Evolutionary conservation across 2,329 filamentous ascomycete genomes (phyloP).

Genomic region (Aspergillus ochraceoroseus): DNA sequence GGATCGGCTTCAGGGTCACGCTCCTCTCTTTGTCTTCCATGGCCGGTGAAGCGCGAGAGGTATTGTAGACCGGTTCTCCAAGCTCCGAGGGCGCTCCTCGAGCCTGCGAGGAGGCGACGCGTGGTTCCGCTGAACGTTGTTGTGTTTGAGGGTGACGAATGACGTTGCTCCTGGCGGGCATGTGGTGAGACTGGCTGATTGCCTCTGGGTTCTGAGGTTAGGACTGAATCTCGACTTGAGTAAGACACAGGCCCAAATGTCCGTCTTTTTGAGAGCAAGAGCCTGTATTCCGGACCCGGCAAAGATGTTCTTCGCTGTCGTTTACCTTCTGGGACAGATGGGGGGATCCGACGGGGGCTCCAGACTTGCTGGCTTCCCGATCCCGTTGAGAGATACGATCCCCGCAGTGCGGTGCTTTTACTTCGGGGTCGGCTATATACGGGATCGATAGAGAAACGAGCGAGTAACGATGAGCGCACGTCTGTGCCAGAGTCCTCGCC

Average conservation of each 20-base stretch:
- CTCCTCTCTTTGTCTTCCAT: not conserved
- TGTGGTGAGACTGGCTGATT: slow-evolving; percentile 1
- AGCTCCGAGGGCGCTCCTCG: slow-evolving; percentile 26
- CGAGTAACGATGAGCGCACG: slow-evolving; percentile 13
- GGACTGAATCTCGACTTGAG: slow-evolving; percentile 23
- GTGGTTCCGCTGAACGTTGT: not conserved
- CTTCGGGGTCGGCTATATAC: slow-evolving; percentile 23
- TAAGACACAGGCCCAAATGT: slow-evolving; percentile 27
- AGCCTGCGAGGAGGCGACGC: slow-evolving; percentile 24
- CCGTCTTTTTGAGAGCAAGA: slow-evolving; percentile 21
- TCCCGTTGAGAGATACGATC: slow-evolving; percentile 24
- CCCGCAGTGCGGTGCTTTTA: slow-evolving; percentile 23
- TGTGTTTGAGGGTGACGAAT: slow-evolving; percentile 2
- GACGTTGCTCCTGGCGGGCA: slow-evolving; percentile 3
- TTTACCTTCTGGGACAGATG: slow-evolving; percentile 14
- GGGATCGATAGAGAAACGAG: slow-evolving; percentile 15
- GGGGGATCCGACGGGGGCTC: slow-evolving; percentile 22
- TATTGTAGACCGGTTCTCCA: slow-evolving; percentile 27
- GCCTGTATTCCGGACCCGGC: slow-evolving; percentile 20
- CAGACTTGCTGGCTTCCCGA: slow-evolving; percentile 19
- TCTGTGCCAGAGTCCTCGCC: slow-evolving; percentile 23
- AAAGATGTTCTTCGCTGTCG: slow-evolving; percentile 26
- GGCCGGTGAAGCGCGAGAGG: slow-evolving; percentile 24
- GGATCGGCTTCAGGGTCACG: slow-evolving; percentile 16
- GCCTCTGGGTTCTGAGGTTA: slow-evolving; percentile 23